A percentile compares a stretch with the other conserved stretches of the same genome.
Evolutionary conservation across 2,329 filamentous ascomycete genomes (phyloP).

Genomic region (Fusarium sp.): DNA sequence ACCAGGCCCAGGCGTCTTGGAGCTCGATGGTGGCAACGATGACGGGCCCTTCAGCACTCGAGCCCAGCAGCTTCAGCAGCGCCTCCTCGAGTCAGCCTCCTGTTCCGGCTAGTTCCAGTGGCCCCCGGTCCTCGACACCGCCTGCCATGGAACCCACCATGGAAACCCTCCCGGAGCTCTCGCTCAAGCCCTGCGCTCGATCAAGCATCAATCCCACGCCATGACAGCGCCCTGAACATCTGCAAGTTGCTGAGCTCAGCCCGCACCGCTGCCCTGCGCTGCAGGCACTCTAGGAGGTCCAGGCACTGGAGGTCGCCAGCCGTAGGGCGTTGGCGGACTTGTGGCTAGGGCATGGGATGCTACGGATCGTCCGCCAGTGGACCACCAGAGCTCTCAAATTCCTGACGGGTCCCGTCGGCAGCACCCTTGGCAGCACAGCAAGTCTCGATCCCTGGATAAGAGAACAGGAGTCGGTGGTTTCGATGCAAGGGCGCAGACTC

Average conservation of each 20-base stretch:
- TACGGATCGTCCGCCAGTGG: constrained; percentile 7
- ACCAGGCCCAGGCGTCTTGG: constrained; percentile 10
- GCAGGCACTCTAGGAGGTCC: constrained; percentile 16
- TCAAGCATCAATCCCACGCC: constrained; percentile 24
- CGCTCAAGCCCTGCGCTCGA: constrained; percentile 14
- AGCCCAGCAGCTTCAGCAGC: constrained; percentile 30
- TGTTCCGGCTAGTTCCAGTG: constrained; percentile 41
- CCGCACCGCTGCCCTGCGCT: constrained; percentile 23
- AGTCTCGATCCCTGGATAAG: constrained; percentile 28
- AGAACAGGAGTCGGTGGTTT: not conserved
- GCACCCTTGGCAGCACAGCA: constrained; percentile 13
- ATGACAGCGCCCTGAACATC: constrained; percentile 2
- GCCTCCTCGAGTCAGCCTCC: constrained; percentile 36
- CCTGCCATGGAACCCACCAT: constrained; percentile 37
- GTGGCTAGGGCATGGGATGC: constrained; percentile 22
- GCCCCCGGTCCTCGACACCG: constrained; percentile 37
- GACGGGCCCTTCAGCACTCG: constrained; percentile 34
- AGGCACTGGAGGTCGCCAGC: constrained; percentile 7
- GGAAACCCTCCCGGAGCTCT: constrained; percentile 29
- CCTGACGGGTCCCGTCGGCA: constrained; percentile 11
- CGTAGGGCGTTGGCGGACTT: not conserved
- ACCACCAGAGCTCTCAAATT: constrained; percentile 14
- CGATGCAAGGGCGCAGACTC: constrained; percentile 24
- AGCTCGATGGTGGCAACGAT: constrained; percentile 33
- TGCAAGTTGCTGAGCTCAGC: constrained; percentile 33